Evolutionary conservation across 73 alveolate species (phyloP).

Genomic region (Tetrahymena borealis): DNA sequence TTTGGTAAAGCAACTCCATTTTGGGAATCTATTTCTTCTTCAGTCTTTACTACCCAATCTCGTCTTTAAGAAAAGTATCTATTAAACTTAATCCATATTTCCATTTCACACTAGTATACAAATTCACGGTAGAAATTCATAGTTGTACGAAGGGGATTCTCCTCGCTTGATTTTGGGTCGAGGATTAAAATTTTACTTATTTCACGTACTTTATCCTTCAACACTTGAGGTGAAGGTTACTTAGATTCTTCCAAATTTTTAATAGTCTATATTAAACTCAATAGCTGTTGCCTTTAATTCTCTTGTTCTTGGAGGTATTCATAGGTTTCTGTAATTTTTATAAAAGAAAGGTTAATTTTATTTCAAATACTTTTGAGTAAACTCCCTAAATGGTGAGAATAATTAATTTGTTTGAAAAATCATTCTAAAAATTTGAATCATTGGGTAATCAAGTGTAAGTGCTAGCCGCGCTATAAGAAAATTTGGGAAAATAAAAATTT

Average conservation of each 20-base stretch:
- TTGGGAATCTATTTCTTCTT: not conserved
- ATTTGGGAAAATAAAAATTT: too few relatives aligned
- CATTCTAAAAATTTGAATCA: too few relatives aligned
- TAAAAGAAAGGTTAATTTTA: not conserved
- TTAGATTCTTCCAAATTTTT: not conserved
- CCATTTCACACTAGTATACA: not conserved
- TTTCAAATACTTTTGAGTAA: not conserved
- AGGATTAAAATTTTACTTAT: not conserved
- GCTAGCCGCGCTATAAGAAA: too few relatives aligned
- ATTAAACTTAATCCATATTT: not conserved
- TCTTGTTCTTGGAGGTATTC: not conserved
- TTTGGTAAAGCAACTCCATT: not conserved
- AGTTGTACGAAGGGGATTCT: not conserved
- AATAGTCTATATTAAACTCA: not conserved
- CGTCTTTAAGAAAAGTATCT: not conserved
- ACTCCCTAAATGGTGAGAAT: not conserved
- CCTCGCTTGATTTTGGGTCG: not conserved
- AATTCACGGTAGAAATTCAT: constrained; percentile 1
- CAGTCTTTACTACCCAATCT: not conserved
- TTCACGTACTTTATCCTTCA: not conserved
- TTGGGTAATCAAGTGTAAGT: too few relatives aligned
- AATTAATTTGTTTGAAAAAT: not conserved
- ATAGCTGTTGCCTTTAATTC: not conserved
- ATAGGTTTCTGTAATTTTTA: not conserved
- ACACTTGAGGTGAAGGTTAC: not conserved